Percentiles rank a stretch among this genome's conserved stretches.
Evolutionary conservation across 1,139 yeast genomes (phyloP).

Genomic region (Kodamaea derodonti): DNA sequence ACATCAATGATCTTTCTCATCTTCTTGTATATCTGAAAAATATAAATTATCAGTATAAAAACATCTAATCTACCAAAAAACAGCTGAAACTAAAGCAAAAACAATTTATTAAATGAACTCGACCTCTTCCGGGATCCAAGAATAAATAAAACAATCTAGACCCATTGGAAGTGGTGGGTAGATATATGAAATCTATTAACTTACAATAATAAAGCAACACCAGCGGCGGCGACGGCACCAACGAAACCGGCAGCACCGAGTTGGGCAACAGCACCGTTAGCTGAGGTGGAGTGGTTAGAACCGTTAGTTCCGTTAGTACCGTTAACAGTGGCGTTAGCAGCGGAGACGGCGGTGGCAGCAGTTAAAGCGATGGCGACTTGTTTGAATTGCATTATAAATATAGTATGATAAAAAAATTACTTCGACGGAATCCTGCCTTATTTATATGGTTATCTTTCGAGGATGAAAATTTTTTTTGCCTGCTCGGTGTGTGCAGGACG

Average conservation of each 20-base stretch:
- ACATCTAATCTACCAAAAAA: not conserved
- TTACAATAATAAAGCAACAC: slow-evolving; percentile 44
- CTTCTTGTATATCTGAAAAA: not conserved
- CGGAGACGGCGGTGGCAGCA: slow-evolving; percentile 43
- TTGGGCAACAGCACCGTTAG: slow-evolving; percentile 19
- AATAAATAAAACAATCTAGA: slow-evolving; percentile 1
- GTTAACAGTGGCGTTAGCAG: slow-evolving; percentile 36
- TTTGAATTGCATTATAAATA: slow-evolving; percentile 42
- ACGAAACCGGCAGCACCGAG: slow-evolving; percentile 41
- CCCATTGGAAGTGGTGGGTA: slow-evolving; percentile 2
- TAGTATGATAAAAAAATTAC: slow-evolving; percentile 5
- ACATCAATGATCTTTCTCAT: too few relatives aligned
- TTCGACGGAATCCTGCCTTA: not conserved
- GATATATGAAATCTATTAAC: slow-evolving; percentile 10
- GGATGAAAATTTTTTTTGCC: not conserved
- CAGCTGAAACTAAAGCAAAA: slow-evolving; percentile 1
- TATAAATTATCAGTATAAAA: not conserved
- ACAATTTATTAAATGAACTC: slow-evolving; percentile 2
- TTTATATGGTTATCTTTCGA: slow-evolving; percentile 2
- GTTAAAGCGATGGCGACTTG: slow-evolving; percentile 43
- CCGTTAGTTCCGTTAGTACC: slow-evolving; percentile 22
- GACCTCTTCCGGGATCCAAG: slow-evolving; percentile 3
- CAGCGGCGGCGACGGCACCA: slow-evolving; percentile 45
- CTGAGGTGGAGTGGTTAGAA: slow-evolving; percentile 16
- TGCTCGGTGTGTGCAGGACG: not conserved